A percentile compares a stretch with the other conserved stretches of the same genome.
Conservation (phyloP, 2,329 filamentous ascomycete species). For the Trichoderma brevicompactum region DNA sequence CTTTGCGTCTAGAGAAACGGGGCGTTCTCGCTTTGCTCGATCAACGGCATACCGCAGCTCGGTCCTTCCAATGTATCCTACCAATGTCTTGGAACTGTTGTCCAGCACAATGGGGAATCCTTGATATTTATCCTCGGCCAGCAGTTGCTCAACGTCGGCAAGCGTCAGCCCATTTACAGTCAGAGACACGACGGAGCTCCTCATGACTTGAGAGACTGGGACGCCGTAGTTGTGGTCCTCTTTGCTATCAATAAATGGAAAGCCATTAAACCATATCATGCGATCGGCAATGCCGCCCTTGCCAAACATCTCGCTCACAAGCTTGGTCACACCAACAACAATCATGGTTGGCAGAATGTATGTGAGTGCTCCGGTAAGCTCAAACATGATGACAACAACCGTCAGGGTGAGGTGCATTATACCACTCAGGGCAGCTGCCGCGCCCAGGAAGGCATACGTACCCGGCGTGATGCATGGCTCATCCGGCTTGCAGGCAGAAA, state of each 20-base stretch:
- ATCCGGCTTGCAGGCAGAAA: conserved; percentile 85
- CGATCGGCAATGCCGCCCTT: conserved; percentile 96
- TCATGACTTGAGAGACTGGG: conserved; percentile 90
- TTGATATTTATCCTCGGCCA: conserved; percentile 81
- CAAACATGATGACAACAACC: conserved; percentile 99
- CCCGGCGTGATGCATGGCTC: conserved; percentile 96
- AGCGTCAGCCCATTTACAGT: conserved; percentile 76
- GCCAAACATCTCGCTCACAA: conserved; percentile 86
- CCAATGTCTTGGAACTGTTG: conserved; percentile 67
- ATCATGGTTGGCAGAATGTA: conserved; percentile 99
- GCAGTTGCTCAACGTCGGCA: conserved; percentile 74
- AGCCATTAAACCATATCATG: conserved; percentile 99
- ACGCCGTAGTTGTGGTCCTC: conserved; percentile 97
- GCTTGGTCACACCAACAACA: conserved; percentile 95
- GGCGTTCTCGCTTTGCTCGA: conserved; percentile 71
- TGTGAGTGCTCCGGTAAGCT: conserved; percentile 93
- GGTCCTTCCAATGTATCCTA: conserved; percentile 91
- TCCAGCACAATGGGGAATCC: conserved; percentile 92
- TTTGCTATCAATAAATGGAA: conserved; percentile 95
- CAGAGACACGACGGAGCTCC: conserved; percentile 71
- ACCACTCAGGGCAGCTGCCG: conserved; percentile 86
- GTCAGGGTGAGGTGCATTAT: conserved; percentile 99
- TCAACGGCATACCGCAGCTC: conserved; percentile 91
- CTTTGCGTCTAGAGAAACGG: conserved; percentile 67
- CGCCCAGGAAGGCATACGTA: conserved; percentile 94